These are phyloP conservation scores for Lasiosphaeria miniovina DNA, from an alignment of 495 filamentous ascomycete genomes.

Conservation along the genomic window DNA sequence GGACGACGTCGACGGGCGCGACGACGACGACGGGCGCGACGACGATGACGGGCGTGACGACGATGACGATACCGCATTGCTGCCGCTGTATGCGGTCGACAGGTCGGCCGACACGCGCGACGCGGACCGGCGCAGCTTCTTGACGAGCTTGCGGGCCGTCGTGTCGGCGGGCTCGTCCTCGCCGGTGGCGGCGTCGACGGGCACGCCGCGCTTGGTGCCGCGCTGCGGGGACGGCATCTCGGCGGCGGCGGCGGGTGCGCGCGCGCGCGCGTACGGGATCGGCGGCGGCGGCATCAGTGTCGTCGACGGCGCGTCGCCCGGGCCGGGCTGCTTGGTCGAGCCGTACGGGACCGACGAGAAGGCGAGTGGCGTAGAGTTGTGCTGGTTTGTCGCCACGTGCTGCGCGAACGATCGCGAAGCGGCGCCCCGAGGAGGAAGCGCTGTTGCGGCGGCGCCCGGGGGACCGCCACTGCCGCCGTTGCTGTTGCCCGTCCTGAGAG, in stretches of 20 bases:
- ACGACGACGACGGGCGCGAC: background rate
- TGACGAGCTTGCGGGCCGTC: conserved; percentile 33
- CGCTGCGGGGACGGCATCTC: conserved; percentile 7
- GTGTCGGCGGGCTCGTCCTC: conserved; percentile 12
- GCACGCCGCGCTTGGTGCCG: conserved; percentile 29
- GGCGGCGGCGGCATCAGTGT: conserved; percentile 10
- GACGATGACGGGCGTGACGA: background rate
- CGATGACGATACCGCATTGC: background rate
- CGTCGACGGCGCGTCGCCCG: background rate
- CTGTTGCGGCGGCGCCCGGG: conserved; percentile 18
- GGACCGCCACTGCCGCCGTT: conserved; percentile 10
- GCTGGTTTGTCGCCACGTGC: conserved; percentile 2
- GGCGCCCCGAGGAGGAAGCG: background rate
- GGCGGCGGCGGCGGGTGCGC: background rate
- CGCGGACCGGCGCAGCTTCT: conserved; percentile 33
- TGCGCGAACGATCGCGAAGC: background rate
- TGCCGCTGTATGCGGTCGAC: background rate
- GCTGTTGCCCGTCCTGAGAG: conserved; percentile 21
- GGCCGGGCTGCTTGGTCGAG: background rate
- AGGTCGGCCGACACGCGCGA: conserved; percentile 21
- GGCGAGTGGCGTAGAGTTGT: background rate
- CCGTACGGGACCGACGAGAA: conserved; percentile 3
- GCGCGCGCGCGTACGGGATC: conserved; percentile 1
- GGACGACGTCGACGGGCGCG: conserved; percentile 17
- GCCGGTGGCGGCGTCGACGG: conserved; percentile 8